Percentiles rank a stretch among this genome's conserved stretches.
These are phyloP conservation scores for Boletus bicolor DNA, from an alignment of 768 basidiomycete species.

Conservation along the genomic window DNA sequence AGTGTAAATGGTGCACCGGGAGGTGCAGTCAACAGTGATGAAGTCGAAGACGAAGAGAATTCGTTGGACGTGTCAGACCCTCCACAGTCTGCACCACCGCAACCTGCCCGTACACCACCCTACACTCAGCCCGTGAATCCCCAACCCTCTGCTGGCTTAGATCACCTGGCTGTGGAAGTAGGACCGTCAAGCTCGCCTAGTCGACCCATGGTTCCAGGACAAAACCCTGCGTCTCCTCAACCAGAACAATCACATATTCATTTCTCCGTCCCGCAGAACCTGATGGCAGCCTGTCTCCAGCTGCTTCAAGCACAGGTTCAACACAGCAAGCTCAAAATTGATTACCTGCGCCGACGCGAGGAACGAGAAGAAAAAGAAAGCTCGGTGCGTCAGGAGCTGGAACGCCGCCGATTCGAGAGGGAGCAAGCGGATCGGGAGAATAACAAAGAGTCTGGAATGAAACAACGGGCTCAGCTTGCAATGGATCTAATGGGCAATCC, in stretches of 20 bases:
- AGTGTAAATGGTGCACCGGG: constrained; percentile 27
- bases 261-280: constrained; percentile 51
- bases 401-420: constrained; percentile 51
- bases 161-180: constrained; percentile 19
- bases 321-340: constrained; percentile 66
- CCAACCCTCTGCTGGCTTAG: constrained; percentile 13
- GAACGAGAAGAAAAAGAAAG: constrained; percentile 68
- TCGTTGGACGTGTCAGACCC: constrained; percentile 41
- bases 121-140: constrained; percentile 19
- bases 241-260: constrained; percentile 44
- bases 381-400: constrained; percentile 46
- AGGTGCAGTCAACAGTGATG: constrained; percentile 38
- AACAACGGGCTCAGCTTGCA: constrained; percentile 64
- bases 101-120: constrained; percentile 20
- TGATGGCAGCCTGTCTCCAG: constrained; percentile 56
- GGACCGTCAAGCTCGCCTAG: constrained; percentile 18
- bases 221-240: constrained; percentile 14
- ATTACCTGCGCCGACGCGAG: constrained; percentile 62
- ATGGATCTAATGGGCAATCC: constrained; percentile 63
- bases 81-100: constrained; percentile 29
- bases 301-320: constrained; percentile 66
- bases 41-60: constrained; percentile 51
- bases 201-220: constrained; percentile 11
- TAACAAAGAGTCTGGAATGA: constrained; percentile 48
- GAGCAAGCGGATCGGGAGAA: constrained; percentile 57